These are phyloP conservation scores for Pichia sp. DNA, from an alignment of 1,139 yeast species.

Conservation along the genomic window DNA sequence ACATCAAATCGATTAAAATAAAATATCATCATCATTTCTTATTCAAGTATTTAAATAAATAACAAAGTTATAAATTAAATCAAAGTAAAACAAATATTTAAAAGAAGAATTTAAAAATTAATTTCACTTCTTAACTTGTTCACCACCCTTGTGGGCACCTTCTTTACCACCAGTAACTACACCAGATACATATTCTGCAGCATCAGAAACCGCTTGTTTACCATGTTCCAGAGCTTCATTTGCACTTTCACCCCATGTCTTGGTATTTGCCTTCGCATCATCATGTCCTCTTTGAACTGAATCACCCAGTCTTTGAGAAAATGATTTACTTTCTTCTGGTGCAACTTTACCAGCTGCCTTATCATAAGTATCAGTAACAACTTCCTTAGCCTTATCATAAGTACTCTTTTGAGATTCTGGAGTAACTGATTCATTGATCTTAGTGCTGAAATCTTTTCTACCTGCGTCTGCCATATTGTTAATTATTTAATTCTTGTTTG, in stretches of 20 bases:
- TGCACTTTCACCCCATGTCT: conserved; percentile 36
- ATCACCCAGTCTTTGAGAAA: conserved; percentile 63
- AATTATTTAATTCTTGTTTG: neutral
- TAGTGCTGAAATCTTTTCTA: conserved; percentile 70
- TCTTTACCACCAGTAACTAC: conserved; percentile 53
- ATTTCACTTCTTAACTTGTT: conserved; percentile 2
- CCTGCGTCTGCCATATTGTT: conserved; percentile 62
- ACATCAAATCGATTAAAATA: too few species aligned
- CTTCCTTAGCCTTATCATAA: conserved; percentile 64
- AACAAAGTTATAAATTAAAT: too few species aligned
- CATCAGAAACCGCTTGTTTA: conserved; percentile 53
- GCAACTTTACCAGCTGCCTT: conserved; percentile 49
- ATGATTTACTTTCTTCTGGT: conserved; percentile 63
- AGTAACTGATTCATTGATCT: conserved; percentile 57
- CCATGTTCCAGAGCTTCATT: conserved; percentile 54
- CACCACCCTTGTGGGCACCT: conserved; percentile 35
- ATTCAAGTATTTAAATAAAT: too few species aligned
- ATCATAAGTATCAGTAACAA: conserved; percentile 60
- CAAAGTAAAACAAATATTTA: too few species aligned
- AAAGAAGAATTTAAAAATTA: too few species aligned
- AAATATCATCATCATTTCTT: too few species aligned
- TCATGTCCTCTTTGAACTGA: conserved; percentile 27
- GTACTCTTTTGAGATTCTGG: conserved; percentile 69
- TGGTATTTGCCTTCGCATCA: conserved; percentile 18
- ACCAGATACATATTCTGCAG: conserved; percentile 52